Evolutionary conservation across 306 rosid species (phyloP), one percentile per base, ranked within the genome.

Genomic region (Dicorynia guianensis): DNA sequence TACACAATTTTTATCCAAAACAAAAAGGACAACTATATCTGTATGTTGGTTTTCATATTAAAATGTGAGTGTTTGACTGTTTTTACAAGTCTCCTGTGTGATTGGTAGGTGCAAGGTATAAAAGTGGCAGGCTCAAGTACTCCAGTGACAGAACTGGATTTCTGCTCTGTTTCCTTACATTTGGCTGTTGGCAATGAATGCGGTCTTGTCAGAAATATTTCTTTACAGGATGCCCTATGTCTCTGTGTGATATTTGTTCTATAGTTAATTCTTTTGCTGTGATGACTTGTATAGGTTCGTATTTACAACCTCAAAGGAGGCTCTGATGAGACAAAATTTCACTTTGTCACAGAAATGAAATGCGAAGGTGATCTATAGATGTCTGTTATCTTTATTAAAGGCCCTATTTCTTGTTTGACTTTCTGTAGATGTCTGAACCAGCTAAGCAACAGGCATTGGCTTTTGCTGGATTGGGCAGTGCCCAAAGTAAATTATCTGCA

Each of bases 181-280:
- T 83, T 95, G 88, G 99, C 97, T 53, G 84, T 86, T 83, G 99
- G 97, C 92, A 92, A 84, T 79, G 93, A 89, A 86, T 72, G 89
- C 59, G 99, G 99, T 80, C 96, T 87, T 90, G 99, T 95, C 75
- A 87, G 99, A 89, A 77, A 82, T 87, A 80, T 84, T 80, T 71
- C 86, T 80, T 60, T 83, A 71, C 80, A 38, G 20, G 47, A 69
- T 81, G 62, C 65, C 47, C 50, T 79, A 44, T 44, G 47, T 46
- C 54, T 60, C 61, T 33, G 4, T 64, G 25, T 73, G 36, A 53
- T 36, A 40, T 76, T 76, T 72, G 75, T 71, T 72, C 70, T 72
- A 57, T 69, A 63, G 75, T 76, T 56, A 80, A 46, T 40, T 25
- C 66, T 40, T 60, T 72, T 76, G 15, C 38, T 80, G 36, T 82